A percentile compares a stretch with the other conserved stretches of the same genome.
phyloP scores from a whole-genome alignment of 192 early-diverging fungal species.

The Linderina pennispora region DNA sequence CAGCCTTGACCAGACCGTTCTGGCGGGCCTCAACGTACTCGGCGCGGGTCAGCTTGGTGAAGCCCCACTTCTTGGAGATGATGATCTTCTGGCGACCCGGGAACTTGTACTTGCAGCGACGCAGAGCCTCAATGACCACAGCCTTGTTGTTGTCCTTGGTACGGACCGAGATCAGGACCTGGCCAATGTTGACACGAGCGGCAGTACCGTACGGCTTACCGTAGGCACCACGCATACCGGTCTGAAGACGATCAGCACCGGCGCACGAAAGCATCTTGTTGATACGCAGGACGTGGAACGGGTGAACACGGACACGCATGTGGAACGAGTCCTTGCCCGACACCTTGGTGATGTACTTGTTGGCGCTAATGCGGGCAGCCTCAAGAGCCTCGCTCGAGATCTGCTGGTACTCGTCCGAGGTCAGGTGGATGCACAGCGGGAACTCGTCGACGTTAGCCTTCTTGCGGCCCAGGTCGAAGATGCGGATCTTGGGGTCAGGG shows the following conservation, averaged over 20 bases:
- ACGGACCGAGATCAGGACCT: conserved; percentile 93
- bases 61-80: conserved; percentile 99
- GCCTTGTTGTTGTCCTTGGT: conserved; percentile 93
- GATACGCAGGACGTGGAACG: conserved; percentile 98
- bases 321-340: conserved; percentile 99
- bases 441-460: conserved; percentile 97
- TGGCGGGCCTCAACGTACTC: conserved; percentile 77
- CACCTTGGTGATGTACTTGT: conserved; percentile 98
- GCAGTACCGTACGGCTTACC: conserved; percentile 94
- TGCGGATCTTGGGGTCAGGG: conserved; percentile 97
- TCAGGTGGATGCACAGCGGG: conserved; percentile 91
- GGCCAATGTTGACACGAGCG: conserved; percentile 97
- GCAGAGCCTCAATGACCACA: conserved; percentile 85
- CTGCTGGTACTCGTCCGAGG: conserved; percentile 97
- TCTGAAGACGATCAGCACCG: conserved; percentile 98
- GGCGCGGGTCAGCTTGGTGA: conserved; percentile 93
- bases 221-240: conserved; percentile 99
- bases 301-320: conserved; percentile 96
- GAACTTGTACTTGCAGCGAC: conserved; percentile 99
- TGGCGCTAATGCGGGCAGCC: conserved; percentile 94
- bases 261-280: conserved; percentile 99
- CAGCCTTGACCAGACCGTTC: conserved; percentile 58
- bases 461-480: conserved; percentile 96
- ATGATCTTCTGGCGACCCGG: conserved; percentile 98
- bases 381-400: conserved; percentile 98